Conservation (phyloP, 306 rosid species). For the Rubus parviflorus region DNA sequence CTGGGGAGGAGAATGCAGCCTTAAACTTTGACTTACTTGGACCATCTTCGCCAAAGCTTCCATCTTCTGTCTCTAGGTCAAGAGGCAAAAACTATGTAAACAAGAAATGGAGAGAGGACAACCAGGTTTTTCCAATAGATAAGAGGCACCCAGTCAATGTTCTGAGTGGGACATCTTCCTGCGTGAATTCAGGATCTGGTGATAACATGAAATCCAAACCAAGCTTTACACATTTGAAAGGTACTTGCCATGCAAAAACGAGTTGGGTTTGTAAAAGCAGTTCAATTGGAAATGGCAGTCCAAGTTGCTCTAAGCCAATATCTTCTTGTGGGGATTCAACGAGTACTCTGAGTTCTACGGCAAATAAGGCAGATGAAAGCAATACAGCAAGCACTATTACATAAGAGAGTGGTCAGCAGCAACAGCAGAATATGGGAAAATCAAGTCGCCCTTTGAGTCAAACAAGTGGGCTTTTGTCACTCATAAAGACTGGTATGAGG, state of each 20-base stretch:
- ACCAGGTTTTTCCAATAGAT: no score
- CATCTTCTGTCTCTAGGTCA: no score
- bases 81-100: no score
- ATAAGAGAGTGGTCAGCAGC: slow-evolving; percentile 41
- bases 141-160: no score
- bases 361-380: slow-evolving; percentile 40
- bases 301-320: slow-evolving; percentile 23
- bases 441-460: slow-evolving; percentile 38
- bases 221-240: slow-evolving; percentile 26
- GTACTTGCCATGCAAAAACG: slow-evolving; percentile 33
- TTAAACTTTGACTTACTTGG: no score
- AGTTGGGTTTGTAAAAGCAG: slow-evolving; percentile 31
- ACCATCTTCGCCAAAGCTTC: no score
- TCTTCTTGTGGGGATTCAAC: slow-evolving; percentile 29
- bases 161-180: no score
- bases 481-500: no score
- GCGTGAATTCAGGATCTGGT: no score
- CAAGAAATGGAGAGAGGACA: no score
- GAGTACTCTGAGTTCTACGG: slow-evolving; percentile 28
- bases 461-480: slow-evolving; percentile 38
- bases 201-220: slow-evolving; percentile 41
- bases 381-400: slow-evolving; percentile 45
- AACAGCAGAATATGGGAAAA: slow-evolving; percentile 37
- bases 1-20: no score
- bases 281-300: slow-evolving; percentile 27